These are phyloP conservation scores for Mariannaea sp. DNA, from an alignment of 2,329 filamentous ascomycete genomes.

Conservation along the genomic window DNA sequence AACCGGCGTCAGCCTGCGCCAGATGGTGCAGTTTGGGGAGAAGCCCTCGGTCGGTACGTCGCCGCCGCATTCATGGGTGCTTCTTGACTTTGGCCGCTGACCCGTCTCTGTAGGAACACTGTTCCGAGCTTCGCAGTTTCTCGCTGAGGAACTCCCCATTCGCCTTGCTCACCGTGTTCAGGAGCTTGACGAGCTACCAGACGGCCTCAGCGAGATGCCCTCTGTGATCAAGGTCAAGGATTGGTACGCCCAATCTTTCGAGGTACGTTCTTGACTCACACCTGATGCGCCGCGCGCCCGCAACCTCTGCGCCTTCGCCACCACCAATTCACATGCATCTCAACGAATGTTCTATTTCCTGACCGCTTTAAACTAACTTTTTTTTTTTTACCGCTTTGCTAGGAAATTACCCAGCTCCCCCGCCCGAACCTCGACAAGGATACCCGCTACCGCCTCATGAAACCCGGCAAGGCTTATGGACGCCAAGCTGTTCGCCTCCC, in stretches of 20 bases:
- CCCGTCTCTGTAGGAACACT: slow-evolving; percentile 70
- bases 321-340: not conserved
- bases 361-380: slow-evolving; percentile 17
- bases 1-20: slow-evolving; percentile 91
- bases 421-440: slow-evolving; percentile 77
- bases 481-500: slow-evolving; percentile 71
- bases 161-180: slow-evolving; percentile 94
- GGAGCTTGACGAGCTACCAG: slow-evolving; percentile 88
- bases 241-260: slow-evolving; percentile 99
- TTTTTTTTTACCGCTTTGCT: no score
- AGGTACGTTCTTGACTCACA: slow-evolving; percentile 61
- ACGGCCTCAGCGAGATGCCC: slow-evolving; percentile 97
- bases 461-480: slow-evolving; percentile 60
- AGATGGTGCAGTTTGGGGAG: slow-evolving; percentile 99
- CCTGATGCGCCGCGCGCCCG: slow-evolving; percentile 7
- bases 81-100: slow-evolving; percentile 66
- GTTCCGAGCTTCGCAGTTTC: slow-evolving; percentile 96
- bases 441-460: slow-evolving; percentile 78
- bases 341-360: not conserved
- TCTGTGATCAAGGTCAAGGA: slow-evolving; percentile 94
- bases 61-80: slow-evolving; percentile 87
- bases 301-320: not conserved
- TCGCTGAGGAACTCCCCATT: slow-evolving; percentile 97
- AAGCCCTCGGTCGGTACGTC: slow-evolving; percentile 89
- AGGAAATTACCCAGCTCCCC: slow-evolving; percentile 91